Conservation (phyloP, 768 basidiomycete species). For the Leccinum olivaceopallidum region DNA sequence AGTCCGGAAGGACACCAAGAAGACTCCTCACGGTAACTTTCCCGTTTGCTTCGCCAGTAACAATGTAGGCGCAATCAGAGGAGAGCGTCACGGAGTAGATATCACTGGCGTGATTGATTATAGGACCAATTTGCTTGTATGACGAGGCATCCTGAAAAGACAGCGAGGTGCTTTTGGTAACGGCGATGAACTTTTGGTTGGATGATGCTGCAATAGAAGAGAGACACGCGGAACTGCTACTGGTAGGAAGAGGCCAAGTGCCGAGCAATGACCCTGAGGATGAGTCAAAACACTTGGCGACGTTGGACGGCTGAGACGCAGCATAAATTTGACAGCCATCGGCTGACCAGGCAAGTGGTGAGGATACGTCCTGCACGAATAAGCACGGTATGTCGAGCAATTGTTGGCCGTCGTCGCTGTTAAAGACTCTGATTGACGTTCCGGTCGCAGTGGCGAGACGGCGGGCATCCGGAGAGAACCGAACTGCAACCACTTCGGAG, state of each 20-base stretch:
- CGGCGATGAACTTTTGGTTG: too few species aligned
- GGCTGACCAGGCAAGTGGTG: neutral
- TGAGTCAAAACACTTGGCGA: too few species aligned
- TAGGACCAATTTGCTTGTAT: too few species aligned
- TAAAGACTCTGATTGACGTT: neutral
- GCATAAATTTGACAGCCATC: neutral
- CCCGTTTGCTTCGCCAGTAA: neutral
- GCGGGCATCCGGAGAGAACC: neutral
- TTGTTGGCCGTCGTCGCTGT: neutral
- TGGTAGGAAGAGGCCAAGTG: too few species aligned
- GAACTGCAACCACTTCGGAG: too few species aligned
- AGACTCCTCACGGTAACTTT: neutral
- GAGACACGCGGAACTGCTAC: too few species aligned
- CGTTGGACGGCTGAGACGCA: neutral
- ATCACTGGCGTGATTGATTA: too few species aligned
- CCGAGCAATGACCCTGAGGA: too few species aligned
- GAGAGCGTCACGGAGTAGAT: too few species aligned
- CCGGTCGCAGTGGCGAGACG: neutral
- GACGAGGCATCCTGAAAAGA: too few species aligned
- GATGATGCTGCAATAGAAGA: too few species aligned
- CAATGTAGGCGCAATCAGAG: neutral
- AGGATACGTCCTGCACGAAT: accelerated
- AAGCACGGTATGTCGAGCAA: neutral
- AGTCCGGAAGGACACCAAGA: neutral
- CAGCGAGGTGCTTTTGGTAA: too few species aligned